These are phyloP conservation scores for Coriolopsis trogii DNA, from an alignment of 1,284 basidiomycete species.

Conservation along the genomic window DNA sequence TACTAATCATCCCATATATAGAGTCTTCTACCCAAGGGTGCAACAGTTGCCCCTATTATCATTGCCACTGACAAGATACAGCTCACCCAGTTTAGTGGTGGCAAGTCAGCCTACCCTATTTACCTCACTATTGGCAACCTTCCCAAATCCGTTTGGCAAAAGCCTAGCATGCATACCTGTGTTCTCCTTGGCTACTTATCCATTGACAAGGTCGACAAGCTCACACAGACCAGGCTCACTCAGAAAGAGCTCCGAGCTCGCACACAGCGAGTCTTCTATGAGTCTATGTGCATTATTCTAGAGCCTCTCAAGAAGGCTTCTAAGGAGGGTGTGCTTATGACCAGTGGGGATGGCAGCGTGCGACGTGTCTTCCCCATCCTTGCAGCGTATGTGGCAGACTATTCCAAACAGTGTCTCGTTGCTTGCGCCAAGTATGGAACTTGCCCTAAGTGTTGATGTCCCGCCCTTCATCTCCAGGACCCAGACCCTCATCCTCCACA, in stretches of 20 bases:
- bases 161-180: slow-evolving; percentile 33
- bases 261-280: slow-evolving; percentile 23
- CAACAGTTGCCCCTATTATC: slow-evolving; percentile 38
- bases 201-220: neutral
- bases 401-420: slow-evolving; percentile 33
- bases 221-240: neutral
- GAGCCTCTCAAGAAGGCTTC: slow-evolving; percentile 22
- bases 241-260: neutral
- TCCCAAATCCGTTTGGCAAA: slow-evolving; percentile 38
- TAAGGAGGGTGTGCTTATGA: slow-evolving; percentile 24
- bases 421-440: slow-evolving; percentile 25
- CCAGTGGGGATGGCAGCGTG: slow-evolving; percentile 21
- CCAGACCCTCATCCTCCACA: neutral
- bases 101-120: slow-evolving; percentile 41
- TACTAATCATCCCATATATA: no score
- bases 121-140: slow-evolving; percentile 46
- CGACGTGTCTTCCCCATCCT: slow-evolving; percentile 26
- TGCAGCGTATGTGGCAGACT: slow-evolving; percentile 31
- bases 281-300: slow-evolving; percentile 26
- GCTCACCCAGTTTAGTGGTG: slow-evolving; percentile 33
- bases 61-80: slow-evolving; percentile 40
- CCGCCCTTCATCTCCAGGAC: neutral
- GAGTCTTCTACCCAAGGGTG: slow-evolving; percentile 25
- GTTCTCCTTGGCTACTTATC: slow-evolving; percentile 42
- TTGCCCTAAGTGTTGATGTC: slow-evolving; percentile 24